Evolutionary conservation across 805 yeast species (phyloP), one percentile per base, ranked within the genome.

Genomic region (Saccharomycopsis babjevae): DNA sequence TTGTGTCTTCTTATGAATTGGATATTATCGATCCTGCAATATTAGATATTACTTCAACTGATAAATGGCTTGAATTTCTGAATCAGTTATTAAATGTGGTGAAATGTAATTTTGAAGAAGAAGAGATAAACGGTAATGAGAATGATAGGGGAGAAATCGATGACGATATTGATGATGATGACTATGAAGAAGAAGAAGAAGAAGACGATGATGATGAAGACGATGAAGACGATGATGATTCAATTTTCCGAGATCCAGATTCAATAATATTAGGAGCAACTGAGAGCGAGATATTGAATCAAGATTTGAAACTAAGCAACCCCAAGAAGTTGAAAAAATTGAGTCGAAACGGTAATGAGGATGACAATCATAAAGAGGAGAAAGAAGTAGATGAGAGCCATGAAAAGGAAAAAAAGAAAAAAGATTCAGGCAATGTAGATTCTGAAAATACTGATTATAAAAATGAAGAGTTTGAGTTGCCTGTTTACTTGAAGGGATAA

Each of bases 281-380:
- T 11, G 60, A 56, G 50, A 50, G 57, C 18, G 65, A 59, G 20
- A 63, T 63, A 20, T 56, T 55, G 39, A 50, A 58, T n/a, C 65
- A 63, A 36, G 64, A 59, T 25, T 22, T 61, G 18, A 18, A n/a
- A 40, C 10, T 30, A 42, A 61, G 64, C 34, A 63, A 63, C 38
- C 62, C 65, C 1, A 40, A 36, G 16, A 58, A 57, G 55, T 54
- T 63, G 46, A 28, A 58, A 43, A 54, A 25, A 15, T 25, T 59
- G 56, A 59, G 56, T 7, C 36, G 28, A n/a, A 25, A 57, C 18
- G 34, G 11, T 42, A 56, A 40, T 28, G 54, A 32, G 8, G 46
- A 56, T 28, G 59, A 11, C n/a, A 55, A 42, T 18, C 34, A 7
- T 30, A 5, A 36, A 5, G 56, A 28, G 5, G 42, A 50, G 16